A percentile compares a stretch with the other conserved stretches of the same genome.
These are phyloP conservation scores for Colletotrichum costaricense DNA, from an alignment of 2,329 filamentous ascomycete genomes.

Conservation along the genomic window DNA sequence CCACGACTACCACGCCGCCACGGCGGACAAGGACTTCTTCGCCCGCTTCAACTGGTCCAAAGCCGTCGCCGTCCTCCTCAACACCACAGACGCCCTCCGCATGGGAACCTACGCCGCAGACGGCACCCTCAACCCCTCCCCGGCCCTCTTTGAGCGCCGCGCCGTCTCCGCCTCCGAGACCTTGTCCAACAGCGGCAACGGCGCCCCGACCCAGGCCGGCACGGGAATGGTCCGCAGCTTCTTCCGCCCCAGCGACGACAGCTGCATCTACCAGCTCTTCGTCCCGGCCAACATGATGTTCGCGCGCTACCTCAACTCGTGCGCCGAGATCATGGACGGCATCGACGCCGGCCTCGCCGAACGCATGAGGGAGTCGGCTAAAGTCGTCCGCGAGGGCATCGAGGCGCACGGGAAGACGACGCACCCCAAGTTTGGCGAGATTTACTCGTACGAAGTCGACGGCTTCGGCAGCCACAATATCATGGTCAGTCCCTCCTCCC, in stretches of 20 bases:
- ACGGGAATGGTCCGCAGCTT: slow-evolving; percentile 88
- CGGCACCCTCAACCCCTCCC: slow-evolving; percentile 65
- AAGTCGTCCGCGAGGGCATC: slow-evolving; percentile 71
- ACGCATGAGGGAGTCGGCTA: slow-evolving; percentile 69
- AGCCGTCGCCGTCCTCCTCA: slow-evolving; percentile 77
- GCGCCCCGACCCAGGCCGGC: slow-evolving; percentile 82
- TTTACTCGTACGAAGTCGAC: slow-evolving; percentile 78
- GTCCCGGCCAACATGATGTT: slow-evolving; percentile 94
- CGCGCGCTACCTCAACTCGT: slow-evolving; percentile 67
- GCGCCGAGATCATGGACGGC: slow-evolving; percentile 57
- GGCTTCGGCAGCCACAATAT: slow-evolving; percentile 71
- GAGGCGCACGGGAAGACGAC: slow-evolving; percentile 74
- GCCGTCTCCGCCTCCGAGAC: slow-evolving; percentile 85
- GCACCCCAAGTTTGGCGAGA: slow-evolving; percentile 70
- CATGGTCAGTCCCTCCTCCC: slow-evolving; percentile 56
- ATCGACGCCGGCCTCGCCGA: slow-evolving; percentile 63
- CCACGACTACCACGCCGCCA: slow-evolving; percentile 82
- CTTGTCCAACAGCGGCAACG: slow-evolving; percentile 78
- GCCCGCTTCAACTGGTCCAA: slow-evolving; percentile 77
- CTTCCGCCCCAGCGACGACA: slow-evolving; percentile 91
- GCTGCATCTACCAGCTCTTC: slow-evolving; percentile 85
- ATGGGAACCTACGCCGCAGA: slow-evolving; percentile 77
- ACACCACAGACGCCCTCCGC: slow-evolving; percentile 76
- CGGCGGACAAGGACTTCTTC: slow-evolving; percentile 79
- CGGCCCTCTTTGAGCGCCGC: slow-evolving; percentile 81